A percentile compares a stretch with the other conserved stretches of the same genome.
Evolutionary conservation across 139 green algal species (phyloP).

Genomic region (Coelastrella sp.): DNA sequence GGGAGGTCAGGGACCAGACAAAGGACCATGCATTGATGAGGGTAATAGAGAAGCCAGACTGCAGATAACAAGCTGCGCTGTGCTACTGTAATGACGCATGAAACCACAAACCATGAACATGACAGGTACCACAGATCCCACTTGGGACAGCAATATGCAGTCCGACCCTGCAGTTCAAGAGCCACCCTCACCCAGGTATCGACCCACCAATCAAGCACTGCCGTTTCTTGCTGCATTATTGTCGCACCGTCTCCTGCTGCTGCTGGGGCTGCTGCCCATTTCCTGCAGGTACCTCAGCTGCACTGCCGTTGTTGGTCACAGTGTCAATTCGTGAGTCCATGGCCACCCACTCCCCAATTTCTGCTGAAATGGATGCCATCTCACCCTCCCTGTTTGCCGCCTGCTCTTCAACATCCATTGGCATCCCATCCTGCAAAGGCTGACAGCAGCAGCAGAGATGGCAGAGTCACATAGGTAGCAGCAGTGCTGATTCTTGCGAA

Average conservation of each 20-base stretch:
- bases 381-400: conserved; percentile 14
- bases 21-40: background rate
- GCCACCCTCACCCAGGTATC: background rate
- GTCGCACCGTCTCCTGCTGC: conserved; percentile 5
- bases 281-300: background rate
- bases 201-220: background rate
- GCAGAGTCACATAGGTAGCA: background rate
- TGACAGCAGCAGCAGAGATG: background rate
- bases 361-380: conserved; percentile 29
- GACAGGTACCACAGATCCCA: background rate
- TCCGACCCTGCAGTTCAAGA: background rate
- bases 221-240: background rate
- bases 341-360: conserved; percentile 18
- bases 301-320: background rate
- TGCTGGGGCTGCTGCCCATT: background rate
- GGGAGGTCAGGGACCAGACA: background rate
- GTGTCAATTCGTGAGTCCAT: conserved; percentile 13
- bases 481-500: too few species aligned
- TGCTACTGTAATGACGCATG: background rate
- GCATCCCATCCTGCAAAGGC: background rate
- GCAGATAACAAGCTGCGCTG: background rate
- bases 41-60: background rate
- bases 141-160: too few species aligned
- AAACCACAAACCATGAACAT: background rate
- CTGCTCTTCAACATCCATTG: conserved; percentile 20